Percentiles rank a stretch among this genome's conserved stretches.
Evolutionary conservation across 352 stramenopile genomes (phyloP).

Genomic region (Peronospora farinosa): DNA sequence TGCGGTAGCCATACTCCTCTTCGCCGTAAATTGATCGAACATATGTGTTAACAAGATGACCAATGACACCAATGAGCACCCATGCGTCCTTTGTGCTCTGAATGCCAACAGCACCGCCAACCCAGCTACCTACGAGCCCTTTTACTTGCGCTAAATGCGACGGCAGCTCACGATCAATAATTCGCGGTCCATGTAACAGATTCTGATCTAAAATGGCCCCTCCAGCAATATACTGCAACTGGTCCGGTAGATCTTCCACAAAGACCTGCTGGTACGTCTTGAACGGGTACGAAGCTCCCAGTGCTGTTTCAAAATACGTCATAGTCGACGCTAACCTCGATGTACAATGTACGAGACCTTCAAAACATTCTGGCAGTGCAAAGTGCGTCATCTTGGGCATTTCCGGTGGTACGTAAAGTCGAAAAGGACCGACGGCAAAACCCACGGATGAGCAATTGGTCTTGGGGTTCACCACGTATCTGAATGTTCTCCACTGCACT

Average conservation of each 20-base stretch:
- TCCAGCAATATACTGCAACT: slow-evolving; percentile 63
- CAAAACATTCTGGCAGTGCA: slow-evolving; percentile 64
- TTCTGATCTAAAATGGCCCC: slow-evolving; percentile 74
- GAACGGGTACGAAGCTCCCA: slow-evolving; percentile 73
- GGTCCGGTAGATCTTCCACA: slow-evolving; percentile 72
- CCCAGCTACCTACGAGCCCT: slow-evolving; percentile 70
- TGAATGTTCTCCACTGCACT: slow-evolving; percentile 55
- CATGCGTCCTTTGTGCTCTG: slow-evolving; percentile 83
- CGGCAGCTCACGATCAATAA: slow-evolving; percentile 76
- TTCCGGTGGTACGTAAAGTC: slow-evolving; percentile 63
- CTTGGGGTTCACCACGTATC: slow-evolving; percentile 75
- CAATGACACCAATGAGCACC: slow-evolving; percentile 76
- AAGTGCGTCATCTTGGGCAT: slow-evolving; percentile 84
- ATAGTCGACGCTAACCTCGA: slow-evolving; percentile 66
- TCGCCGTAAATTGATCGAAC: slow-evolving; percentile 73
- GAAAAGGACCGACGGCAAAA: slow-evolving; percentile 75
- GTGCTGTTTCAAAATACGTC: slow-evolving; percentile 68
- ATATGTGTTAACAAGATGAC: slow-evolving; percentile 78
- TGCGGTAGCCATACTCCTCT: slow-evolving; percentile 82
- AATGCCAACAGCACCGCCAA: slow-evolving; percentile 69
- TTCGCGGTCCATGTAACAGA: slow-evolving; percentile 59
- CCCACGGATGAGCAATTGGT: slow-evolving; percentile 77
- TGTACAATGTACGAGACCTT: slow-evolving; percentile 71
- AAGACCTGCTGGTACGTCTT: slow-evolving; percentile 86
- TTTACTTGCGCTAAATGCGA: slow-evolving; percentile 82